Base-by-base conservation (phyloP, 2,329 filamentous ascomycete species). In the Fusarium verticillioides region DNA sequence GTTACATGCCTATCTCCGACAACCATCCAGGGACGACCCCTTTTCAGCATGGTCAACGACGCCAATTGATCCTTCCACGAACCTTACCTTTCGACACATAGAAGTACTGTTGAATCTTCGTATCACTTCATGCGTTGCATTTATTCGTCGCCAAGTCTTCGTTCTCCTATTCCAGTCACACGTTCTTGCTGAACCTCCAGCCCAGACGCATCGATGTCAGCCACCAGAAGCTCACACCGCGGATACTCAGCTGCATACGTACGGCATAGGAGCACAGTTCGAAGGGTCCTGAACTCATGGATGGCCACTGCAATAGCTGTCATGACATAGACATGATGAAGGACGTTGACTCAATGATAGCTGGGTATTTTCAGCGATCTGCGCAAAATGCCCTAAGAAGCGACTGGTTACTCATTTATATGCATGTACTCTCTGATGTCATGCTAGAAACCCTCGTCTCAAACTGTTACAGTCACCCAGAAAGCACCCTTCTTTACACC, bases 261-360 rank as follows among this genome's bases (percentile, higher is more conserved):
- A 28, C 11, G 61, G 61, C 8, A 64, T 64, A 43, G 61, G 61
- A n/a, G 37, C 44, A 9, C 61, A 64, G n/a, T 64, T 64, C 5
- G 56, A 64, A 34, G 19, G 21, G 15, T 26, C 15, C 4, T 57
- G 32, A 39, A 46, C 15, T n/a, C 16, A 30, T 32, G 7, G 9
- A 32, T 16, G 9, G 34, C 16, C 43, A 19, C 18, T 23, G 34
- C 26, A 36, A 47, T 30, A 37, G 19, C 19, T 36, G 15, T 18
- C 18, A 28, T 32, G 11, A 6, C 37, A 57, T 23, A 18, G 21
- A 19, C 28, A 44, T 32, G 16, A 30, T n/a, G 19, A n/a, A 30
- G 8, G n/a, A 8, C 28, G 13, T 57, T 19, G 4, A 19, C 39
- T 32, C 11, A 30, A 34, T 19, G 23, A 19, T 11, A 53, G 32